These are phyloP conservation scores for Lentinula aciculospora DNA, from an alignment of 768 basidiomycete species.

Conservation along the genomic window DNA sequence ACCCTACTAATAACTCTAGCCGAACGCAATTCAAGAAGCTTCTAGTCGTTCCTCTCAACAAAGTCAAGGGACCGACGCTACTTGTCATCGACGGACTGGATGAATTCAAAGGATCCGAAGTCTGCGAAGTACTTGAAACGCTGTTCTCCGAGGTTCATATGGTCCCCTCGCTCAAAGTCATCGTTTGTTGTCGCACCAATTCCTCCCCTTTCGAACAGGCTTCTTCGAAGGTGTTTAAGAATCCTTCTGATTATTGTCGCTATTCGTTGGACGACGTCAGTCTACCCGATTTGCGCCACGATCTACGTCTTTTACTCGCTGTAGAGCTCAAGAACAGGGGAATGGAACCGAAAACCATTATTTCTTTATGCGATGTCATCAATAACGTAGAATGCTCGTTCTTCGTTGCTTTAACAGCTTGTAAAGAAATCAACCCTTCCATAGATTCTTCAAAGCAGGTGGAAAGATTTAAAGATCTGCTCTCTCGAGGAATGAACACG, in stretches of 20 bases:
- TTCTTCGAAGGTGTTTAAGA: not conserved
- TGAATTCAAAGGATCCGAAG: not conserved
- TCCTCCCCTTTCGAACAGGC: not conserved
- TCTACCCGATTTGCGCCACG: not conserved
- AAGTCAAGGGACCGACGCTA: not conserved
- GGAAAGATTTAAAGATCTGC: not conserved
- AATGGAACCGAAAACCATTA: not conserved
- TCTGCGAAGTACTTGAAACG: not conserved
- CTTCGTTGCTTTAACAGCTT: not conserved
- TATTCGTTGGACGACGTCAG: not conserved
- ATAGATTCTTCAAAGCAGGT: not conserved
- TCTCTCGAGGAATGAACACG: not conserved
- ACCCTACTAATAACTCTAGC: not conserved
- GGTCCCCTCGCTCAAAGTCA: not conserved
- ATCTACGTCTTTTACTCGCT: not conserved
- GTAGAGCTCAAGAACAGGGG: not conserved
- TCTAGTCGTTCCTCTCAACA: not conserved
- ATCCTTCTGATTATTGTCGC: not conserved
- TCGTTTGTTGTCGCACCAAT: not conserved
- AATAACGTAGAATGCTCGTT: not conserved
- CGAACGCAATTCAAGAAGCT: not conserved
- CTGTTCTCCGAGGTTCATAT: not conserved
- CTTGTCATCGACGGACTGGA: slow-evolving; percentile 6
- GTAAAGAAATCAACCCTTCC: not conserved
- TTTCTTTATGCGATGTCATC: not conserved